Conservation (phyloP, 2,329 filamentous ascomycete genomes). For the Helotiales sp. region DNA sequence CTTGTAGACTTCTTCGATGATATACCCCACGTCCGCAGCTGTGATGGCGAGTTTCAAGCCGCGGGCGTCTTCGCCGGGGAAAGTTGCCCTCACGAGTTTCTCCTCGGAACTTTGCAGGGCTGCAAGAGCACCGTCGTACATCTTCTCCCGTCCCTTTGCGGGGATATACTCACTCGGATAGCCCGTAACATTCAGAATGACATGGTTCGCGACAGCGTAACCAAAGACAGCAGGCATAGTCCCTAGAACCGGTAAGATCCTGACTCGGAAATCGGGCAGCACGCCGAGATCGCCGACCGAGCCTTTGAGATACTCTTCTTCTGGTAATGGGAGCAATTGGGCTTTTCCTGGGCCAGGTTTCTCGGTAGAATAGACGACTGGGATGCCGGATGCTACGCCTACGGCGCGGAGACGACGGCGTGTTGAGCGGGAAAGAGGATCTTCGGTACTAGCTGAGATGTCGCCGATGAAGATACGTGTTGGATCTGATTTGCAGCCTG, state of each 20-base stretch:
- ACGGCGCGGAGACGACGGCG: slow-evolving; percentile 72
- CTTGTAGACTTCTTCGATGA: slow-evolving; percentile 87
- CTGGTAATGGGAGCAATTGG: slow-evolving; percentile 80
- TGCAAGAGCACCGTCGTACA: slow-evolving; percentile 85
- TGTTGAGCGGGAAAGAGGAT: slow-evolving; percentile 85
- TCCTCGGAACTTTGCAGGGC: slow-evolving; percentile 80
- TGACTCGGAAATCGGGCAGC: slow-evolving; percentile 87
- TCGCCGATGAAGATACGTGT: slow-evolving; percentile 90
- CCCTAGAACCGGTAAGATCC: slow-evolving; percentile 93
- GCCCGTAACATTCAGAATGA: slow-evolving; percentile 79
- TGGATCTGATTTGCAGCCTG: slow-evolving; percentile 86
- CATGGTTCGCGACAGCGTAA: slow-evolving; percentile 87
- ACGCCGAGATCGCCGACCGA: slow-evolving; percentile 85
- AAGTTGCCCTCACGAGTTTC: slow-evolving; percentile 59
- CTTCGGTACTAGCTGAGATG: slow-evolving; percentile 85
- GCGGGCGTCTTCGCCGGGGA: slow-evolving; percentile 53
- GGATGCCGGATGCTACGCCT: slow-evolving; percentile 84
- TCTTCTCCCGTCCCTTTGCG: slow-evolving; percentile 83
- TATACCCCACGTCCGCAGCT: slow-evolving; percentile 80
- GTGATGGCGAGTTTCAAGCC: slow-evolving; percentile 83
- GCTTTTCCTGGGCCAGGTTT: slow-evolving; percentile 91
- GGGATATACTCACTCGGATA: slow-evolving; percentile 87
- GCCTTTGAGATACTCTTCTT: slow-evolving; percentile 88
- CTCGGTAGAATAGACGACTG: slow-evolving; percentile 91
- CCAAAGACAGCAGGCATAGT: slow-evolving; percentile 99